These are phyloP conservation scores for Circinella umbellata DNA, from an alignment of 371 early-diverging fungal genomes.

Conservation along the genomic window DNA sequence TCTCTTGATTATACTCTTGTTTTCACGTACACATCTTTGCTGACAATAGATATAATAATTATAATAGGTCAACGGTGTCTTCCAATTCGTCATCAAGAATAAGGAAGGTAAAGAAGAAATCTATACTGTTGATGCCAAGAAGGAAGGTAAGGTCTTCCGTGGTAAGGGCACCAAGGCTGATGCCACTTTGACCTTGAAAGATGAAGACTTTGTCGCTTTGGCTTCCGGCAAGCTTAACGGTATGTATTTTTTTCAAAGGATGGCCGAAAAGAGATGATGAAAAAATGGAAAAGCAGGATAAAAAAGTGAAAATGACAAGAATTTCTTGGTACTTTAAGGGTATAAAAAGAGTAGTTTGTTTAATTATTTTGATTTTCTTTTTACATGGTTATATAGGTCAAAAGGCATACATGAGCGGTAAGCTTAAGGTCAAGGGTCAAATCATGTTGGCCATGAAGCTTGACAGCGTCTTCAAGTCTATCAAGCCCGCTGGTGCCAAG, in stretches of 20 bases:
- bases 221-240: slow-evolving; percentile 84
- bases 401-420: slow-evolving; percentile 88
- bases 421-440: slow-evolving; percentile 86
- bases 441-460: slow-evolving; percentile 87
- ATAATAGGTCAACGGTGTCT: slow-evolving; percentile 76
- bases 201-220: slow-evolving; percentile 87
- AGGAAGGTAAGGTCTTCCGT: slow-evolving; percentile 58
- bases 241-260: slow-evolving; percentile 23
- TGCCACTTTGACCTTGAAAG: slow-evolving; percentile 65
- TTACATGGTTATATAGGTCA: slow-evolving; percentile 33
- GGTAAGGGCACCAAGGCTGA: slow-evolving; percentile 77
- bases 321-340: too few relatives aligned
- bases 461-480: slow-evolving; percentile 63
- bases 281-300: not conserved
- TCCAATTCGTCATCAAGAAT: slow-evolving; percentile 83
- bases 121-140: slow-evolving; percentile 82
- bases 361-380: not conserved
- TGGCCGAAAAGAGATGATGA: not conserved
- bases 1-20: too few relatives aligned
- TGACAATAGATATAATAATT: not conserved
- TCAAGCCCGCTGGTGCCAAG: slow-evolving; percentile 53
- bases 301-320: not conserved
- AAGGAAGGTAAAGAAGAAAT: slow-evolving; percentile 67
- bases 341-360: not conserved
- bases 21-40: too few relatives aligned